A percentile compares a stretch with the other conserved stretches of the same genome.
Evolutionary conservation across 176 grass and related monocot genomes (phyloP).

Genomic region (Oryza officinalis): DNA sequence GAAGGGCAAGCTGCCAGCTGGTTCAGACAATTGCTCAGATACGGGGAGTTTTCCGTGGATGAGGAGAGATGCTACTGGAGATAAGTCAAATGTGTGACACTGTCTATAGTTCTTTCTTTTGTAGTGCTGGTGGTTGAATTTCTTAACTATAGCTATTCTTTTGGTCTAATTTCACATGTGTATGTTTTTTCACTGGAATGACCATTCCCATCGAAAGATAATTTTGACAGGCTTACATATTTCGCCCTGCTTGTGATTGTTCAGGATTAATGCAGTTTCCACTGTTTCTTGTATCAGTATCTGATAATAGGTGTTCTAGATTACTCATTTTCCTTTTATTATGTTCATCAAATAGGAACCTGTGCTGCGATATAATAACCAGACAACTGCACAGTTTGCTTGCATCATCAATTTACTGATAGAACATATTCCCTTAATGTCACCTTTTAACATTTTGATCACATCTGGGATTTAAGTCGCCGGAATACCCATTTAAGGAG

Average conservation of each 20-base stretch:
- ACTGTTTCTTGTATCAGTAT: neutral
- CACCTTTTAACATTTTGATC: neutral
- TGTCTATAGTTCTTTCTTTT: slow-evolving; percentile 30
- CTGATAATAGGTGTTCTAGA: neutral
- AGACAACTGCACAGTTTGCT: neutral
- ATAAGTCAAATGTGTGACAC: slow-evolving; percentile 49
- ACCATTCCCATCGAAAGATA: slow-evolving; percentile 21
- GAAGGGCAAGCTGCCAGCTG: slow-evolving; percentile 57
- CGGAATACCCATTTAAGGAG: neutral
- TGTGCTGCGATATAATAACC: neutral
- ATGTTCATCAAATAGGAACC: neutral
- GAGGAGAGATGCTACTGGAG: slow-evolving; percentile 39
- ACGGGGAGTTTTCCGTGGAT: slow-evolving; percentile 61
- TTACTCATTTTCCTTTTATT: slow-evolving; percentile 2
- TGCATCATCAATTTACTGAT: neutral
- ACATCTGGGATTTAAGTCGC: neutral
- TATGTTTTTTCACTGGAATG: slow-evolving; percentile 37
- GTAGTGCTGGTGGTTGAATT: slow-evolving; percentile 22
- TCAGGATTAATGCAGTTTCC: slow-evolving; percentile 17
- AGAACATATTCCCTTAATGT: neutral
- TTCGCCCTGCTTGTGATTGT: slow-evolving; percentile 1
- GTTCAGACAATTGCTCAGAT: slow-evolving; percentile 56
- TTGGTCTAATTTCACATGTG: slow-evolving; percentile 41
- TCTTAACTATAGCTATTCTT: slow-evolving; percentile 48
- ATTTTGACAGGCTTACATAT: slow-evolving; percentile 36